Percentiles rank a stretch among this genome's conserved stretches.
phyloP scores from a whole-genome alignment of 139 green algal species.

The Chlorella sp. region DNA sequence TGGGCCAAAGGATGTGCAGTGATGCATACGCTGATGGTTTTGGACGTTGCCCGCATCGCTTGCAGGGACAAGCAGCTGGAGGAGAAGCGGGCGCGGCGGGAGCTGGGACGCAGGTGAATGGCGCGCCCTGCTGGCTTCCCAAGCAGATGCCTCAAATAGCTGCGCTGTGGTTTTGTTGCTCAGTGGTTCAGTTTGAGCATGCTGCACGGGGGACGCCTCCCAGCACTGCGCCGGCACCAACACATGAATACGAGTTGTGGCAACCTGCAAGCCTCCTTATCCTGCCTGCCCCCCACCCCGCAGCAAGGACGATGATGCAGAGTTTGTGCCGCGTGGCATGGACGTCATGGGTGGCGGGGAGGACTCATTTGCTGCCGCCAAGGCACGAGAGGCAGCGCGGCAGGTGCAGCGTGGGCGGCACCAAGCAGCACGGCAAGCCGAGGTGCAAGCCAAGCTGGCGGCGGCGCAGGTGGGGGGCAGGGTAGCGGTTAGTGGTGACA shows the following conservation, averaged over 20 bases:
- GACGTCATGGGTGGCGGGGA: constrained; percentile 63
- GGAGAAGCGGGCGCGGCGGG: constrained; percentile 58
- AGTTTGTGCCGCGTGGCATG: constrained; percentile 57
- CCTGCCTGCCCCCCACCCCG: too few species aligned
- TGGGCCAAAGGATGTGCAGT: too few species aligned
- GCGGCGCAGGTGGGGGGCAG: not conserved
- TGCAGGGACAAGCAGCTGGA: constrained; percentile 66
- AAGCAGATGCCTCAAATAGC: too few species aligned
- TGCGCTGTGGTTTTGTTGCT: too few species aligned
- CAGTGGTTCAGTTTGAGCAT: too few species aligned
- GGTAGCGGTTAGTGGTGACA: not conserved
- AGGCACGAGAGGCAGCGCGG: constrained; percentile 48
- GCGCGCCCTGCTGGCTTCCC: too few species aligned
- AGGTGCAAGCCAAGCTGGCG: constrained; percentile 8
- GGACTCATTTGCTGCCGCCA: constrained; percentile 68
- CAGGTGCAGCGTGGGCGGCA: constrained; percentile 3
- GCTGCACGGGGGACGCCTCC: too few species aligned
- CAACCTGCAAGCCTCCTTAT: too few species aligned
- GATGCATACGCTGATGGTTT: too few species aligned
- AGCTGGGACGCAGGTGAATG: constrained; percentile 47
- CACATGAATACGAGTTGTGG: too few species aligned
- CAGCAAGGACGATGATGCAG: constrained; percentile 52
- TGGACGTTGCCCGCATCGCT: too few species aligned
- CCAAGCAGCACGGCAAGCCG: constrained; percentile 19
- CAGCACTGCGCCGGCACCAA: too few species aligned